These are phyloP conservation scores for Macaranga tanarius DNA, from an alignment of 441 rosid species.

Conservation along the genomic window DNA sequence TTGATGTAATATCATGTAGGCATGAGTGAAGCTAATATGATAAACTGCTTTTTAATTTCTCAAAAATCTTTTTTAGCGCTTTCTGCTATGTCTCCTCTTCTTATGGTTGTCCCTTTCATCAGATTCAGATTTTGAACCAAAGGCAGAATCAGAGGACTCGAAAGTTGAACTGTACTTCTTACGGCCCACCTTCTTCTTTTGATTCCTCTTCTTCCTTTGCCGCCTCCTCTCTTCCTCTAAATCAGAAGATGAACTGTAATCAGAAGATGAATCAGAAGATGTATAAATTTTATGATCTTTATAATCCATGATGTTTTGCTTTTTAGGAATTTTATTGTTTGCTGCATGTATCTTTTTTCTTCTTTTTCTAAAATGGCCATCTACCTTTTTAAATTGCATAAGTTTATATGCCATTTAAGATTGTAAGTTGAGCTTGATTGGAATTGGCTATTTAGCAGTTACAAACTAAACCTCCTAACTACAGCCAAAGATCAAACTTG, in stretches of 20 bases:
- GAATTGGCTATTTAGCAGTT: no score
- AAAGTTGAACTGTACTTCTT: conserved; percentile 74
- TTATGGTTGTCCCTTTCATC: conserved; percentile 59
- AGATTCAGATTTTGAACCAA: conserved; percentile 71
- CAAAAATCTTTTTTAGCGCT: conserved; percentile 33
- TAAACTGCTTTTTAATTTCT: not conserved
- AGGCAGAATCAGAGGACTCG: conserved; percentile 70
- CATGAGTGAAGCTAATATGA: not conserved
- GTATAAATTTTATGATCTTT: no score
- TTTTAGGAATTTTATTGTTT: no score
- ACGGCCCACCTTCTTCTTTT: conserved; percentile 61
- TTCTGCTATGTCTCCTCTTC: conserved; percentile 67
- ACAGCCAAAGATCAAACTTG: no score
- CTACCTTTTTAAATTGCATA: no score
- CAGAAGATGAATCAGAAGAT: no score
- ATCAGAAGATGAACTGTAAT: conserved; percentile 66
- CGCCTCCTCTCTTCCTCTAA: conserved; percentile 69
- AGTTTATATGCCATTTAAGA: no score
- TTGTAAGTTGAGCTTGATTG: no score
- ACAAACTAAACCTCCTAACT: no score
- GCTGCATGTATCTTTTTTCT: no score
- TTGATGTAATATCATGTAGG: not conserved
- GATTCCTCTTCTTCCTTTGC: conserved; percentile 59
- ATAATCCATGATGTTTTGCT: no score
- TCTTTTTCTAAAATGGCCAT: no score